phyloP scores from a whole-genome alignment of 1,284 basidiomycete genomes.

The Ustilago vetiveriae region DNA sequence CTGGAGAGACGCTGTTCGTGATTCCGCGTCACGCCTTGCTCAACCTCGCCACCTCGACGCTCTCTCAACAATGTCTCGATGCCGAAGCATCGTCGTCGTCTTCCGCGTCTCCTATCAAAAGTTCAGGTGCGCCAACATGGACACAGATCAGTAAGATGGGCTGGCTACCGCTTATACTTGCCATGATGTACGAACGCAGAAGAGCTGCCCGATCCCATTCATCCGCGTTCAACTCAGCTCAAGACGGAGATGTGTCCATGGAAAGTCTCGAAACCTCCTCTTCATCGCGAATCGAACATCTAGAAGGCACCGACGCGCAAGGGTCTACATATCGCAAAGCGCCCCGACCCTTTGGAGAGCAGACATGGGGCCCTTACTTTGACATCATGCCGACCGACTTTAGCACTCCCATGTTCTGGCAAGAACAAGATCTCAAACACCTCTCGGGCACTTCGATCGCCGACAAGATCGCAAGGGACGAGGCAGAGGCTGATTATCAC shows the following conservation, averaged over 20 bases:
- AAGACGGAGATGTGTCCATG: conserved; percentile 47
- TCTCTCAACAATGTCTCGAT: conserved; percentile 66
- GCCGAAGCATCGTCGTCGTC: conserved; percentile 17
- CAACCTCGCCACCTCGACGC: conserved; percentile 78
- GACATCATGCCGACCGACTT: conserved; percentile 76
- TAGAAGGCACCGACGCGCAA: conserved; percentile 34
- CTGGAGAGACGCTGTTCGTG: conserved; percentile 80
- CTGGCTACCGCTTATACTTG: conserved; percentile 88
- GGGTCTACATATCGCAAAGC: conserved; percentile 7
- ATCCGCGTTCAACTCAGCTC: neutral
- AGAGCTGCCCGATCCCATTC: conserved; percentile 17
- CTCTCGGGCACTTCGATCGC: conserved; percentile 82
- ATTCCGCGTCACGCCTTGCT: conserved; percentile 82
- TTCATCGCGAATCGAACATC: neutral
- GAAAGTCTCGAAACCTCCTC: conserved; percentile 13
- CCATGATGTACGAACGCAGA: conserved; percentile 90
- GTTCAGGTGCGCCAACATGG: conserved; percentile 21
- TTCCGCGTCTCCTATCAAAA: neutral
- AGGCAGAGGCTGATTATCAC: conserved; percentile 81
- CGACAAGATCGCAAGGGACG: conserved; percentile 86
- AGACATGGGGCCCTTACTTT: conserved; percentile 59
- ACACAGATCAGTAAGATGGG: conserved; percentile 69
- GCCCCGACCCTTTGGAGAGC: conserved; percentile 21
- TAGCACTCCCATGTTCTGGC: conserved; percentile 94
- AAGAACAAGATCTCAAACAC: conserved; percentile 76